Evolutionary conservation across 495 filamentous ascomycete genomes (phyloP), one percentile per base, ranked within the genome.

Genomic region (Glonium stellatum): DNA sequence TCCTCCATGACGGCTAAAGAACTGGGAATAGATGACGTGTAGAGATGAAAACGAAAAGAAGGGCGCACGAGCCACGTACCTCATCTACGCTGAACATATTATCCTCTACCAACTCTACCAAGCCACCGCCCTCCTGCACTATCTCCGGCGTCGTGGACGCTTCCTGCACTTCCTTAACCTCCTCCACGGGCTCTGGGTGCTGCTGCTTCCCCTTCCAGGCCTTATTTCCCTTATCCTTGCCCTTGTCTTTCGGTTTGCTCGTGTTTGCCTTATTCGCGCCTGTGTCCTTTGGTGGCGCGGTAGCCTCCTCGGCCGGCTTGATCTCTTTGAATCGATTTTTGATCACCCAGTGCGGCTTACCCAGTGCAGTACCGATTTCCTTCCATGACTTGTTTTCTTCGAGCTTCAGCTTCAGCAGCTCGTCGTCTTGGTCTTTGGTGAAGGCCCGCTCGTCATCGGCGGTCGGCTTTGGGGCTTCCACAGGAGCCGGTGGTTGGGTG

Each of bases 261-360:
- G 10, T 59, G 11, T 58, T 58, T 3, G 1, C 35, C 52, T 36
- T 57, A 27, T 41, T 58, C 15, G 12, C 42, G 18, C n/a, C 54
- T 4, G 2, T 54, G 55, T 34, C 50, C 60, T 22, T 44, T 37
- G 8, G 23, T 51, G 13, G 34, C 41, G 9, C 31, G 15, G 27
- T 31, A 46, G 13, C 39, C 44, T 58, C 44, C 11, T 46, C 55
- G 8, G 22, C 49, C 6, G 59, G 61, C 47, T 65, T 64, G 51
- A 70, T 60, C 47, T 61, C 47, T 8, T 59, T 56, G 58, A 61
- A 68, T 4, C 68, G 68, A 0, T 55, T 52, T 25, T 44, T 62
- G 58, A 48, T 41, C 12, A 11, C 36, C 22, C 52, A 12, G 34
- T 25, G 36, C 12, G 46, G 52, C 46, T 67, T 69, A 37, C 53